phyloP scores from a whole-genome alignment of 306 rosid species.

The Phaseolus lunatus region DNA sequence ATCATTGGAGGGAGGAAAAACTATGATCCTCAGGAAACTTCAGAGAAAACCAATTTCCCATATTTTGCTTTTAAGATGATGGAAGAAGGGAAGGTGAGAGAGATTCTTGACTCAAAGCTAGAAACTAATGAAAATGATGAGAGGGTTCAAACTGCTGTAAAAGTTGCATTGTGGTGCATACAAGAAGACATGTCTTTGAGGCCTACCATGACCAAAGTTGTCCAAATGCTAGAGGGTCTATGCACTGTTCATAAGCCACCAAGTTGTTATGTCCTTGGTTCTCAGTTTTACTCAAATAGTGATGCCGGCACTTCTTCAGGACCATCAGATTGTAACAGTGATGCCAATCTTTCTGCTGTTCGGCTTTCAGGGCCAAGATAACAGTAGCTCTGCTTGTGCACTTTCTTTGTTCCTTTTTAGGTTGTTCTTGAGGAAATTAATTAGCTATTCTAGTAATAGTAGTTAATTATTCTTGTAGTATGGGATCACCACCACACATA shows the following conservation, averaged over 20 bases:
- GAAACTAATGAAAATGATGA: conserved; percentile 34
- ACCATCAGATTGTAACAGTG: conserved; percentile 37
- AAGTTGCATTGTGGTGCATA: conserved; percentile 48
- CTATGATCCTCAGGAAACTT: conserved; percentile 27
- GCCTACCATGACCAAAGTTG: conserved; percentile 45
- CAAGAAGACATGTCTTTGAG: conserved; percentile 48
- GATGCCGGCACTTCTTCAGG: conserved; percentile 33
- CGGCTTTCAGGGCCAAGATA: conserved; percentile 49
- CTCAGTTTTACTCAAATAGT: conserved; percentile 23
- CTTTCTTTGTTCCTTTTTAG: background rate
- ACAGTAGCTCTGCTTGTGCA: background rate
- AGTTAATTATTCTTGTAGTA: background rate
- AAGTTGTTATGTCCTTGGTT: conserved; percentile 25
- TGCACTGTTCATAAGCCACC: conserved; percentile 45
- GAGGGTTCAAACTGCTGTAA: conserved; percentile 31
- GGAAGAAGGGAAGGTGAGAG: conserved; percentile 43
- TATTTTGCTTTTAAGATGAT: conserved; percentile 47
- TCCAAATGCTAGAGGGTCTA: conserved; percentile 51
- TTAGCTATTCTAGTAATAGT: background rate
- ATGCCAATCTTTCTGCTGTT: conserved; percentile 26
- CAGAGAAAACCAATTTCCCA: conserved; percentile 43
- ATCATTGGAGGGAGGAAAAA: conserved; percentile 49
- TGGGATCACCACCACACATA: background rate
- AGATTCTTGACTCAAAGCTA: conserved; percentile 40
- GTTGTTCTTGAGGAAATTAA: background rate